Evolutionary conservation across 495 filamentous ascomycete genomes (phyloP).

Genomic region (Immersiella caudata): DNA sequence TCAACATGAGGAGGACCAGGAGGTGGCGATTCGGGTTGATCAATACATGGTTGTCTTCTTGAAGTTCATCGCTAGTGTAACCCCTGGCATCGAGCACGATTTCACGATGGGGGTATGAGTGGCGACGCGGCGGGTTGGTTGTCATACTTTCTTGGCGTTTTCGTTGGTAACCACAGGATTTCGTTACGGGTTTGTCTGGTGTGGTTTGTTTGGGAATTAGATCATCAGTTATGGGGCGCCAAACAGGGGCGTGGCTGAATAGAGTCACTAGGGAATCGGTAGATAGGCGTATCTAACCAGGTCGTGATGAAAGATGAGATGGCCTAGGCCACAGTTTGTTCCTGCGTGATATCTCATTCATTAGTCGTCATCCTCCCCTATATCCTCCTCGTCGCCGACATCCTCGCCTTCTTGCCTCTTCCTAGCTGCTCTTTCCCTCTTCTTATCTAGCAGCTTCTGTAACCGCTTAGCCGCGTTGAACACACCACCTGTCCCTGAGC

Average conservation of each 20-base stretch:
- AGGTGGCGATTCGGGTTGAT: constrained; percentile 90
- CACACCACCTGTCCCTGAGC: constrained; percentile 79
- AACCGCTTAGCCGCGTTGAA: constrained; percentile 89
- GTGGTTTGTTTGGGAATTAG: background rate
- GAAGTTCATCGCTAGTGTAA: background rate
- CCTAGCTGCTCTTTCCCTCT: constrained; percentile 69
- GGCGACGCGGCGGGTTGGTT: background rate
- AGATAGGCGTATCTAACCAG: background rate
- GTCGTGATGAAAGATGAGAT: background rate
- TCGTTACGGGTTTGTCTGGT: background rate
- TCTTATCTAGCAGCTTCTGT: constrained; percentile 79
- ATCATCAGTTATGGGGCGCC: background rate
- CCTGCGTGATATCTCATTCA: background rate
- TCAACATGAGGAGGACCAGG: constrained; percentile 70
- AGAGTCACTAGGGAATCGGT: background rate
- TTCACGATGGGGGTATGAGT: constrained; percentile 37
- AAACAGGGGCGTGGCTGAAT: background rate
- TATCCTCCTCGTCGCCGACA: constrained; percentile 50
- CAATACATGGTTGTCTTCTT: background rate
- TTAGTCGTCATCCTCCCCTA: constrained; percentile 1
- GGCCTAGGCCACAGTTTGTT: background rate
- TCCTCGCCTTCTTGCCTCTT: constrained; percentile 70
- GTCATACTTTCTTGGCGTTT: background rate
- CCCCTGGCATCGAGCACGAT: constrained; percentile 47
- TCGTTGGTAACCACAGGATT: background rate